These are phyloP conservation scores for Fusarium tricinctum DNA, from an alignment of 2,329 filamentous ascomycete genomes.

Conservation along the genomic window DNA sequence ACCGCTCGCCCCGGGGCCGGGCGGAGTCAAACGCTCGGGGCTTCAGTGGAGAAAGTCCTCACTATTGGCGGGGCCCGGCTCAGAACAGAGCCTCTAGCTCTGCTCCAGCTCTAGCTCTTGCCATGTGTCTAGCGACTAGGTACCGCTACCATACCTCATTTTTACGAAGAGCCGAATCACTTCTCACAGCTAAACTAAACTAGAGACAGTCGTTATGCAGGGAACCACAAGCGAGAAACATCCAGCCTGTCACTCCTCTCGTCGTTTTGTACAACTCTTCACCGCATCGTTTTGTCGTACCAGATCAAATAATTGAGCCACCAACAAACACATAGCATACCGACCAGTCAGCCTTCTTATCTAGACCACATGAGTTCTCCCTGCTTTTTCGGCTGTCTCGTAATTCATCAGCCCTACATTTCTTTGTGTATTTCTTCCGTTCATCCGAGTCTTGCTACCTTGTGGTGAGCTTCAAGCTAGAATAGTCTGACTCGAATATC, in stretches of 20 bases:
- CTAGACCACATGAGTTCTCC: slow-evolving; percentile 31
- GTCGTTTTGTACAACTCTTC: slow-evolving; percentile 28
- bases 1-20: slow-evolving; percentile 27
- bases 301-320: slow-evolving; percentile 26
- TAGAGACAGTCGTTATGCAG: slow-evolving; percentile 26
- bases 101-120: slow-evolving; percentile 27
- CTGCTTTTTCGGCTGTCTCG: slow-evolving; percentile 24
- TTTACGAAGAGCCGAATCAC: slow-evolving; percentile 34
- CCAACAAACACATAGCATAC: background rate
- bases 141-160: slow-evolving; percentile 2
- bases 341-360: slow-evolving; percentile 22
- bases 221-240: slow-evolving; percentile 35
- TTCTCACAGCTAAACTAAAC: slow-evolving; percentile 14
- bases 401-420: slow-evolving; percentile 12
- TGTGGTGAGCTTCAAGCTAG: background rate
- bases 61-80: slow-evolving; percentile 32
- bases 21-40: slow-evolving; percentile 20
- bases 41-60: slow-evolving; percentile 25
- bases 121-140: background rate
- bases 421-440: slow-evolving; percentile 2
- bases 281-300: slow-evolving; percentile 40
- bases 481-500: background rate
- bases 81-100: slow-evolving; percentile 42
- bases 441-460: slow-evolving; percentile 4
- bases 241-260: slow-evolving; percentile 12